phyloP scores from a whole-genome alignment of 345 rosid genomes.

The Gynandropsis gynandra region DNA sequence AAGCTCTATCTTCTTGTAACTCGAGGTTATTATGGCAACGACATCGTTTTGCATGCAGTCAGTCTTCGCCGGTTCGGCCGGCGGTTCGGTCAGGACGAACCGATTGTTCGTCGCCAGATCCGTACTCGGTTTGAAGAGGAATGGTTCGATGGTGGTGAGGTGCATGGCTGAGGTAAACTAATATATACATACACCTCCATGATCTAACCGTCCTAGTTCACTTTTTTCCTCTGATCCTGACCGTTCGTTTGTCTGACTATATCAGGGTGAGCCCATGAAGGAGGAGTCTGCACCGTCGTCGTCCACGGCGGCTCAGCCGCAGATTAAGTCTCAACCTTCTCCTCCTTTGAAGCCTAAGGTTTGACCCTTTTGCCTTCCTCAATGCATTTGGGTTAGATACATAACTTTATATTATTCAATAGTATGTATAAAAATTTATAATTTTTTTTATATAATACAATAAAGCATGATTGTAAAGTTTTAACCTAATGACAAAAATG shows the following conservation, averaged over 20 bases:
- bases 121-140: slow-evolving; percentile 23
- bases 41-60: slow-evolving; percentile 35
- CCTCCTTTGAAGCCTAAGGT: slow-evolving; percentile 28
- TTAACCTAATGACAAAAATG: too few relatives aligned
- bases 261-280: slow-evolving; percentile 19
- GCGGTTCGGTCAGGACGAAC: slow-evolving; percentile 22
- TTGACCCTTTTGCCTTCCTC: not conserved
- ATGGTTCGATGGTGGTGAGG: slow-evolving; percentile 23
- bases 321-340: slow-evolving; percentile 20
- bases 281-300: slow-evolving; percentile 24
- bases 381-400: too few relatives aligned
- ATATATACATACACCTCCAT: not conserved
- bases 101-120: slow-evolving; percentile 19
- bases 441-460: too few relatives aligned
- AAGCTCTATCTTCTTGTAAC: too few relatives aligned
- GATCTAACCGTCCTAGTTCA: not conserved
- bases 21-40: slow-evolving; percentile 41
- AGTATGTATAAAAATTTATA: not conserved
- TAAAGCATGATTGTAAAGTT: too few relatives aligned
- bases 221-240: not conserved
- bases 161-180: slow-evolving; percentile 42
- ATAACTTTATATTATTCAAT: not conserved
- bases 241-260: slow-evolving; percentile 1
- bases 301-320: slow-evolving; percentile 20
- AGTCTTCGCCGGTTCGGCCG: slow-evolving; percentile 30